Evolutionary conservation across 1,139 yeast genomes (phyloP), one percentile per base, ranked within the genome.

Genomic region (Keqinozyma sinolaborantium): DNA sequence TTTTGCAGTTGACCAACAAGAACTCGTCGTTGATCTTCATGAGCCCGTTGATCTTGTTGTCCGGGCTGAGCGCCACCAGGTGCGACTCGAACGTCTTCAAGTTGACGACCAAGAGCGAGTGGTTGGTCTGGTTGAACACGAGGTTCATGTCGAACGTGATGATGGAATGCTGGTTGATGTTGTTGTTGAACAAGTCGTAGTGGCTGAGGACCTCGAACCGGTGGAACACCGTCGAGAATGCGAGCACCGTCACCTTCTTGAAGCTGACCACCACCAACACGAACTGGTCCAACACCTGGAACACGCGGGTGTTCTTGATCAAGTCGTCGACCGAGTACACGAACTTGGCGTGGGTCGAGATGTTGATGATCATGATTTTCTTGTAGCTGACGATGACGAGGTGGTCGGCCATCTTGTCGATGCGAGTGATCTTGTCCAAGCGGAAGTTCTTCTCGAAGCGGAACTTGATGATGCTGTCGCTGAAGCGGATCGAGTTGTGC

Each of bases 11-110:
- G 1, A 44, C 35, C 21, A 44, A 19, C 15, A 42, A 18, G 24
- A 32, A 35, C 24, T 43, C 33, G 12, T 42, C 45, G 25, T 33
- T 32, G 9, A 44, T 23, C 24, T 40, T 32, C 6, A 36, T 31
- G n/a, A 44, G 21, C n/a, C 48, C 48, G 30, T 36, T 43, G 15
- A 44, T 40, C 24, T 42, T 41, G 23, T 43, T 35, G 23, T 38
- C 29, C 3, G 27, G 21, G 4, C 18, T 12, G 18, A 44, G 30
- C 3, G 29, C 27, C 4, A 42, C 18, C n/a, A 27, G 24, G n/a
- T 36, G 33, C 3, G 33, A 30, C 3, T 35, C 31, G 16, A 39
- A 31, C 25, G 33, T 40, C n/a, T 29, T 28, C 20, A 43, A 30
- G 29, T 44, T 42, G 3, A 42, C 14, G 2, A 44, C 26, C 19